Conservation (phyloP, 2,329 filamentous ascomycete genomes). For the Claviceps purpurea region DNA sequence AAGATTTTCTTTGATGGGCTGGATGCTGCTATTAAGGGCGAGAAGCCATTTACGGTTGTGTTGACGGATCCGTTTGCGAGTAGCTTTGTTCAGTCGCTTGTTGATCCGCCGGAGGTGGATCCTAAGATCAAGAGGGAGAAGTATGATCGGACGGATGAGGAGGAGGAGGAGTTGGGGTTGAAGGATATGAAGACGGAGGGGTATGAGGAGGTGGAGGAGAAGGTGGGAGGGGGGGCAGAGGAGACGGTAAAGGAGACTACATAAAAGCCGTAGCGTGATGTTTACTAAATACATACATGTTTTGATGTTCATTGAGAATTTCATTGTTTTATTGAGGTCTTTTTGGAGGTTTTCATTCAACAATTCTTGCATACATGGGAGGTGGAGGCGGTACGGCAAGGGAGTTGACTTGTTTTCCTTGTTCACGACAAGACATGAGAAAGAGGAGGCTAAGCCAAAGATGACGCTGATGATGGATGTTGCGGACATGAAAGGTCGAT, state of each 20-base stretch:
- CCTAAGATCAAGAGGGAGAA: slow-evolving; percentile 69
- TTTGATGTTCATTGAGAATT: not conserved
- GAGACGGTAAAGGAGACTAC: slow-evolving; percentile 24
- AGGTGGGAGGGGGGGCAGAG: slow-evolving; percentile 53
- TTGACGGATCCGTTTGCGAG: slow-evolving; percentile 81
- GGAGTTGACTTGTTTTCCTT: too few relatives aligned
- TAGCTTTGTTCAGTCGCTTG: slow-evolving; percentile 86
- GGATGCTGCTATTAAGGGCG: slow-evolving; percentile 64
- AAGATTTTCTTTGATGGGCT: slow-evolving; percentile 66
- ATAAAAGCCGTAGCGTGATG: not conserved
- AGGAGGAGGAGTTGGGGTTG: slow-evolving; percentile 85
- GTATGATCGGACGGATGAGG: slow-evolving; percentile 78
- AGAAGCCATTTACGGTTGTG: slow-evolving; percentile 68
- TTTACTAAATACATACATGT: too few relatives aligned
- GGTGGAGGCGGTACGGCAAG: too few relatives aligned
- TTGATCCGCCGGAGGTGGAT: slow-evolving; percentile 56
- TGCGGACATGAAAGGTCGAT: too few relatives aligned
- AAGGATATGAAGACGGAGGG: slow-evolving; percentile 86
- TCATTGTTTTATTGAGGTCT: too few relatives aligned
- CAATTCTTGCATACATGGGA: too few relatives aligned
- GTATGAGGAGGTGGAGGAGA: slow-evolving; percentile 44
- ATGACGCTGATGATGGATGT: too few relatives aligned
- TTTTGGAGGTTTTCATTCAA: not conserved
- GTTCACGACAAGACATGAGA: too few relatives aligned
- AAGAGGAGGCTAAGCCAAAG: too few relatives aligned